Evolutionary conservation across 805 yeast genomes (phyloP), one percentile per base, ranked within the genome.

Genomic region (Ogataea trehalophila): DNA sequence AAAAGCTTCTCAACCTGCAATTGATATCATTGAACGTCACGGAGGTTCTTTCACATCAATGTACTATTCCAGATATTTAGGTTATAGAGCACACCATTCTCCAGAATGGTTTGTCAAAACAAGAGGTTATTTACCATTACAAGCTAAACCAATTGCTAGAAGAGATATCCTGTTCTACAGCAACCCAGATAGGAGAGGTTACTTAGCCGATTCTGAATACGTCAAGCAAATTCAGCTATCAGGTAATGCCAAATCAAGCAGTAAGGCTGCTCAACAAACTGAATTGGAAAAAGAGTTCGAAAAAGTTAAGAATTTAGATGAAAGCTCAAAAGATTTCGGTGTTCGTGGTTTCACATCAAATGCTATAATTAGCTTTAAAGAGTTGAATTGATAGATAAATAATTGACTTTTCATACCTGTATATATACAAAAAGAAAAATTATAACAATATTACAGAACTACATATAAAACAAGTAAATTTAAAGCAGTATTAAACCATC

Each of bases 61-160:
- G 49, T 92, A 83, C 65, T 85, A 77, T 61, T 78, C 80, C 43
- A 74, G 78, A 41, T 66, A 65, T 44, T 68, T 89, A 33, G 83
- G 87, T 3, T 77, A 86, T 59, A 73, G 80, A 58, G 92, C 89
- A 4, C 94, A 89, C 59, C 72, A 88, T 37, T 68, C 82, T 41
- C 97, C 98, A 11, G 77, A 80, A 41, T 74, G 82, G 66, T 85
- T 83, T 57, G 64, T 86, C 42, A 66, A 73, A 53, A 85, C 76
- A 58, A 83, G 81, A 61, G 96, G 95, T 16, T 80, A 89, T 54
- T 65, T 91, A 15, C 98, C 98, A 40, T 65, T 88, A 54, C 82
- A 79, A 44, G 90, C 97, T 1, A 80, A 90, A 66, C 99, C 99
- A 14, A 85, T 84, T 8, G 81, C 79, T 57, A 80, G 87, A 68